Evolutionary conservation across 257 asterid genomes (phyloP).

Genomic region (Handroanthus guayacan): DNA sequence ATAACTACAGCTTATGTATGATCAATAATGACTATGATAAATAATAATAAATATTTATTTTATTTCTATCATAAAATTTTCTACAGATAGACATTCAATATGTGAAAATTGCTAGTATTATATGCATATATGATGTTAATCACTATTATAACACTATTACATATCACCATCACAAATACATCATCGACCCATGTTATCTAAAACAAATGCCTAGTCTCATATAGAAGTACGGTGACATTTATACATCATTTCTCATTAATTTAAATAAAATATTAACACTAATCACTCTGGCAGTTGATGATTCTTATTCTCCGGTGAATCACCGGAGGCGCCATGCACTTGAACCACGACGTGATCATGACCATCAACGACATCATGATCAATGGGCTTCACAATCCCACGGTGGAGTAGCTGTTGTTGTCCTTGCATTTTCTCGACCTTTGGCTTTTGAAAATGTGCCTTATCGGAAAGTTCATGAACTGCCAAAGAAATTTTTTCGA

Average conservation of each 20-base stretch:
- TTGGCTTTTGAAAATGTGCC: slow-evolving; percentile 49
- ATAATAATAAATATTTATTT: too few species aligned
- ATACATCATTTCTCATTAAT: background rate
- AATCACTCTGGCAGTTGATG: background rate
- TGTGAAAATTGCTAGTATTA: background rate
- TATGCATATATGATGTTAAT: background rate
- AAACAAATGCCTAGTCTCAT: slow-evolving; percentile 29
- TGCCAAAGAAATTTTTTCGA: too few species aligned
- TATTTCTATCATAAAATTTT: too few species aligned
- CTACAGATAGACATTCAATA: too few species aligned
- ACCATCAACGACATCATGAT: slow-evolving; percentile 17
- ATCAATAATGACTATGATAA: too few species aligned
- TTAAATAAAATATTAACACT: background rate
- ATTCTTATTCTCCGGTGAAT: slow-evolving; percentile 30
- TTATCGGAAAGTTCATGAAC: slow-evolving; percentile 47
- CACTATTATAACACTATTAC: background rate
- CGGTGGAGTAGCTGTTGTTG: slow-evolving; percentile 53
- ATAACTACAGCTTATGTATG: too few species aligned
- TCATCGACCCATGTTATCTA: slow-evolving; percentile 41
- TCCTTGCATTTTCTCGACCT: slow-evolving; percentile 5
- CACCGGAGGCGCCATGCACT: slow-evolving; percentile 25
- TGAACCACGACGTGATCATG: slow-evolving; percentile 38
- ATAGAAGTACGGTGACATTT: slow-evolving; percentile 32
- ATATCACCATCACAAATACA: slow-evolving; percentile 41
- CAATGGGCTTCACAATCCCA: slow-evolving; percentile 61